Percentiles rank a stretch among this genome's conserved stretches.
Evolutionary conservation across 495 filamentous ascomycete species (phyloP).

Genomic region (Elasticomyces elasticus): DNA sequence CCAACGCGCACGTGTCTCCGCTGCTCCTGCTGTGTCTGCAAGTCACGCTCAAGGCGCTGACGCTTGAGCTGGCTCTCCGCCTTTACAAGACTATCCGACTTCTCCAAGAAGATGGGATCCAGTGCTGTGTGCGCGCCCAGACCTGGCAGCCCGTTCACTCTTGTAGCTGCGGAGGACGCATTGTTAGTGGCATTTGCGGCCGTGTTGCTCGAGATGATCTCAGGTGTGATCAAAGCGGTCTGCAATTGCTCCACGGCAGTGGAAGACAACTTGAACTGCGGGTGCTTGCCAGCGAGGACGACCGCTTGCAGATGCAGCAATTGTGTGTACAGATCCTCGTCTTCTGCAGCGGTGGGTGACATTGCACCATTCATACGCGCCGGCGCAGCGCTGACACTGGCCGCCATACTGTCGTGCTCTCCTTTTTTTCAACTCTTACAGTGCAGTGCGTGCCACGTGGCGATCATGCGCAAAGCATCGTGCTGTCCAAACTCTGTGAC

Average conservation of each 20-base stretch:
- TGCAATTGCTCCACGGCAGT: conserved; percentile 45
- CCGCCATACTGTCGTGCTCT: neutral
- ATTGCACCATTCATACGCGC: conserved; percentile 26
- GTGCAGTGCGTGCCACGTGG: neutral
- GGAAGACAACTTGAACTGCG: conserved; percentile 58
- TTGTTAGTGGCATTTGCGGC: conserved; percentile 17
- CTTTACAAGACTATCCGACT: conserved; percentile 72
- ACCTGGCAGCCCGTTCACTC: conserved; percentile 2
- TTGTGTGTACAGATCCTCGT: conserved; percentile 48
- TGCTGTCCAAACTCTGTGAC: neutral
- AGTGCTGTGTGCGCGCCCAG: conserved; percentile 38
- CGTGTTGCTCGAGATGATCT: neutral
- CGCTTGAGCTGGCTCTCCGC: conserved; percentile 75
- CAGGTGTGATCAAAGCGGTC: neutral
- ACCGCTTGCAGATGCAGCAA: conserved; percentile 67
- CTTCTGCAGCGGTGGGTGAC: conserved; percentile 17
- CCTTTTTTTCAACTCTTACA: neutral
- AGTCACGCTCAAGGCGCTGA: conserved; percentile 62
- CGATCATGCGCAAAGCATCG: neutral
- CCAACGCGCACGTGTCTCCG: conserved; percentile 44
- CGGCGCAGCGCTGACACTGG: conserved; percentile 10
- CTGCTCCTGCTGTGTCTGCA: conserved; percentile 67
- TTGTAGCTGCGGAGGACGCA: neutral
- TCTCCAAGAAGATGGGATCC: conserved; percentile 70
- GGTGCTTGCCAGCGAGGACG: conserved; percentile 63